These are phyloP conservation scores for Oryza nivara DNA, from an alignment of 176 grass and related monocot genomes.

Conservation along the genomic window DNA sequence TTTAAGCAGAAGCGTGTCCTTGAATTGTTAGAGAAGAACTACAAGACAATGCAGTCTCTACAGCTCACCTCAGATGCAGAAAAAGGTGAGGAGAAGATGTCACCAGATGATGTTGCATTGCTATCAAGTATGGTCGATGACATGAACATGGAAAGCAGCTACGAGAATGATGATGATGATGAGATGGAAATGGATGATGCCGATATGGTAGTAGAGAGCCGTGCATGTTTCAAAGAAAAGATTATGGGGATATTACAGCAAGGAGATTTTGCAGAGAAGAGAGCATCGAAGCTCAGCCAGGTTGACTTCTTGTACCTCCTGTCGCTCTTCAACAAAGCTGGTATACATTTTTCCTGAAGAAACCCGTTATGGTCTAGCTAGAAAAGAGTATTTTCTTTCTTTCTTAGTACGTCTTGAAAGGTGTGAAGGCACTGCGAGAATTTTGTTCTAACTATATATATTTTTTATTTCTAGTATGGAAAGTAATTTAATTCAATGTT, in stretches of 20 bases:
- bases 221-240: constrained; percentile 71
- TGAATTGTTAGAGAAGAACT: constrained; percentile 91
- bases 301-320: constrained; percentile 94
- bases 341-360: constrained; percentile 92
- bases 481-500: neutral
- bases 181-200: constrained; percentile 70
- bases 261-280: constrained; percentile 96
- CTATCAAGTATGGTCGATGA: constrained; percentile 88
- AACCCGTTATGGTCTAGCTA: neutral
- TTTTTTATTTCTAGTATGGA: neutral
- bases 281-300: constrained; percentile 80
- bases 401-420: neutral
- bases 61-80: constrained; percentile 50
- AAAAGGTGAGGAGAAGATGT: constrained; percentile 47
- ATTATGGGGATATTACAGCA: constrained; percentile 79
- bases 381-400: neutral
- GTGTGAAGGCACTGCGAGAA: neutral
- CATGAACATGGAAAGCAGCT: constrained; percentile 52
- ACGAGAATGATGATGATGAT: constrained; percentile 77
- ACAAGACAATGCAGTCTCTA: constrained; percentile 88
- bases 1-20: constrained; percentile 84
- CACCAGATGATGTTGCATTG: constrained; percentile 58
- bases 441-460: neutral
- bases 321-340: constrained; percentile 89
- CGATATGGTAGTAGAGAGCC: constrained; percentile 23